These are phyloP conservation scores for Nectriaceae sp. DNA, from an alignment of 2,329 filamentous ascomycete species.

Conservation along the genomic window DNA sequence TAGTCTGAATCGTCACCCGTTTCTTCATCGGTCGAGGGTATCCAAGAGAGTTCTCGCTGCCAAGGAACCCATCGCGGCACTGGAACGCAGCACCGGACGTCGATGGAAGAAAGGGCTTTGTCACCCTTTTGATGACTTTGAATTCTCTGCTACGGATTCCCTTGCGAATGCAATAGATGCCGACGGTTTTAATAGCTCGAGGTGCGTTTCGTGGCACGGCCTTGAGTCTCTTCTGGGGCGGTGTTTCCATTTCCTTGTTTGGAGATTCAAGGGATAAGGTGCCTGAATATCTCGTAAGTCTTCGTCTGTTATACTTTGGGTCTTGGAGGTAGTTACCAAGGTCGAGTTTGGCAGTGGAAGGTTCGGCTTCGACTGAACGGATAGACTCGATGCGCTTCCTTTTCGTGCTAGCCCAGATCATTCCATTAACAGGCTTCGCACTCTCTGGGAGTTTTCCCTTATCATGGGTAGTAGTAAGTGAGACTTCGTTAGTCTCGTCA, in stretches of 20 bases:
- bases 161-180: slow-evolving; percentile 28
- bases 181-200: slow-evolving; percentile 26
- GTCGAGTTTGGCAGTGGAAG: no score
- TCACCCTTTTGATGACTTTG: slow-evolving; percentile 17
- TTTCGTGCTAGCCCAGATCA: slow-evolving; percentile 2
- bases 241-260: background rate
- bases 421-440: background rate
- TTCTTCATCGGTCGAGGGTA: slow-evolving; percentile 17
- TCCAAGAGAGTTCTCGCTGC: slow-evolving; percentile 17
- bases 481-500: background rate
- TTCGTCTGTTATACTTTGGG: no score
- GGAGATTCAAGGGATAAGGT: background rate
- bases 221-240: slow-evolving; percentile 18
- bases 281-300: no score
- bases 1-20: background rate
- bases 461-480: no score
- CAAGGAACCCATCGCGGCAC: slow-evolving; percentile 34
- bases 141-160: slow-evolving; percentile 34
- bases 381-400: slow-evolving; percentile 21
- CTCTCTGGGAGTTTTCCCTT: background rate
- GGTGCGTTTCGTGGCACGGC: slow-evolving; percentile 29
- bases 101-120: background rate
- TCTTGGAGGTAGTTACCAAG: no score
- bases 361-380: no score
- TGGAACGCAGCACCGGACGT: slow-evolving; percentile 23